A percentile compares a stretch with the other conserved stretches of the same genome.
phyloP scores from a whole-genome alignment of 371 early-diverging fungal genomes.

The Mortierella sp. region DNA sequence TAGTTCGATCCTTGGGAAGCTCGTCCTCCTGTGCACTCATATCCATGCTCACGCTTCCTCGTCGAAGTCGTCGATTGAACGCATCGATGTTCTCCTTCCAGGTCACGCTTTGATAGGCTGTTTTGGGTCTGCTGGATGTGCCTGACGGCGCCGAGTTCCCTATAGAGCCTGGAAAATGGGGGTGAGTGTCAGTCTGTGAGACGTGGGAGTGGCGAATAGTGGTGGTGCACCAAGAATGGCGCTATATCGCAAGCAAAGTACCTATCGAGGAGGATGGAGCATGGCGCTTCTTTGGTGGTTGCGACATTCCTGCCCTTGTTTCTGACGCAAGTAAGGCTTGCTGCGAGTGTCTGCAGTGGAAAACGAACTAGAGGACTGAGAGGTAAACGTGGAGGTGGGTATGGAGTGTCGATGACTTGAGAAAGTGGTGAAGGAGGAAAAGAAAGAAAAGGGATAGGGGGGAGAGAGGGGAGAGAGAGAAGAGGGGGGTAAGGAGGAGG shows the following conservation, averaged over 20 bases:
- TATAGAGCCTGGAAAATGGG: slow-evolving; percentile 16
- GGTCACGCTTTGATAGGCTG: slow-evolving; percentile 41
- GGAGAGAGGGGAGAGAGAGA: neutral
- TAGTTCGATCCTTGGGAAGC: slow-evolving; percentile 3
- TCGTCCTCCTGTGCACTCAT: slow-evolving; percentile 37
- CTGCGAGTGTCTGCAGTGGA: neutral
- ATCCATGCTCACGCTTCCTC: slow-evolving; percentile 49
- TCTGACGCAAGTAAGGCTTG: too few relatives aligned
- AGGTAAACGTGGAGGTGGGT: neutral
- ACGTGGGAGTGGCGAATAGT: neutral
- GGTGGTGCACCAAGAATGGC: slow-evolving; percentile 2
- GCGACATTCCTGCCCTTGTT: slow-evolving; percentile 14
- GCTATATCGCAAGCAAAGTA: neutral
- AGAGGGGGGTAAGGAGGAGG: neutral
- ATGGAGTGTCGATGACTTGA: neutral
- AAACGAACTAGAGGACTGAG: neutral
- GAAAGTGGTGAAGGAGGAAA: neutral
- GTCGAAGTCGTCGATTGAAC: slow-evolving; percentile 45
- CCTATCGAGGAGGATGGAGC: slow-evolving; percentile 16
- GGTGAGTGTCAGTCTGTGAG: slow-evolving; percentile 1
- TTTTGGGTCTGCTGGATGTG: slow-evolving; percentile 29
- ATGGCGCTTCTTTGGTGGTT: slow-evolving; percentile 12
- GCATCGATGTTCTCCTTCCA: slow-evolving; percentile 54
- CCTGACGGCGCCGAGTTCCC: slow-evolving; percentile 3
- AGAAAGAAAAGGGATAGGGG: neutral